Percentiles rank a stretch among this genome's conserved stretches.
phyloP scores from a whole-genome alignment of 495 filamentous ascomycete genomes.

The Penicillium goetzii region DNA sequence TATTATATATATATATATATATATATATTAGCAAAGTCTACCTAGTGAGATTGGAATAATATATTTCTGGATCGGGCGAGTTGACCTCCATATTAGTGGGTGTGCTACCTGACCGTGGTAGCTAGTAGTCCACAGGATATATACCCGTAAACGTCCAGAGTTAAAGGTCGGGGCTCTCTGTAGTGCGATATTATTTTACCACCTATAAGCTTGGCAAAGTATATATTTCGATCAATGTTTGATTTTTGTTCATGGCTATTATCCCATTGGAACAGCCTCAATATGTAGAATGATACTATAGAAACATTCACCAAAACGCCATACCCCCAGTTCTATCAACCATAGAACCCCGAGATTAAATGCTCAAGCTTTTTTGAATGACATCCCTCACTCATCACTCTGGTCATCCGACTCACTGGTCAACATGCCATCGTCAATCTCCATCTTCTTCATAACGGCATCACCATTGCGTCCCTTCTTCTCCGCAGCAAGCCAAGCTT shows the following conservation, averaged over 20 bases:
- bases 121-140: too few species aligned
- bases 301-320: not conserved
- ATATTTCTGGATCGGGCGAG: too few species aligned
- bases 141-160: too few species aligned
- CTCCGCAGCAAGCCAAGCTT: conserved; percentile 53
- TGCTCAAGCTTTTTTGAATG: conserved; percentile 10
- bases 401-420: conserved; percentile 48
- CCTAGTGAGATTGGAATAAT: too few species aligned
- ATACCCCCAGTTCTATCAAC: not conserved
- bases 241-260: not conserved
- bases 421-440: conserved; percentile 38
- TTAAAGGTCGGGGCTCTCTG: too few species aligned
- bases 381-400: conserved; percentile 36
- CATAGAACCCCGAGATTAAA: conserved; percentile 10
- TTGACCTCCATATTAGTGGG: too few species aligned
- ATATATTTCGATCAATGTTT: not conserved
- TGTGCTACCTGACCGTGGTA: too few species aligned
- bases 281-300: not conserved
- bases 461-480: conserved; percentile 52
- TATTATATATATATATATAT: too few species aligned
- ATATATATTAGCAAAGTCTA: too few species aligned
- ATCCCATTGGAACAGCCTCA: not conserved
- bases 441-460: conserved; percentile 41
- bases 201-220: too few species aligned
- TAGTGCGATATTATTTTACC: too few species aligned